Conservation (phyloP, 306 rosid genomes). For the Oemleria cerasiformis region DNA sequence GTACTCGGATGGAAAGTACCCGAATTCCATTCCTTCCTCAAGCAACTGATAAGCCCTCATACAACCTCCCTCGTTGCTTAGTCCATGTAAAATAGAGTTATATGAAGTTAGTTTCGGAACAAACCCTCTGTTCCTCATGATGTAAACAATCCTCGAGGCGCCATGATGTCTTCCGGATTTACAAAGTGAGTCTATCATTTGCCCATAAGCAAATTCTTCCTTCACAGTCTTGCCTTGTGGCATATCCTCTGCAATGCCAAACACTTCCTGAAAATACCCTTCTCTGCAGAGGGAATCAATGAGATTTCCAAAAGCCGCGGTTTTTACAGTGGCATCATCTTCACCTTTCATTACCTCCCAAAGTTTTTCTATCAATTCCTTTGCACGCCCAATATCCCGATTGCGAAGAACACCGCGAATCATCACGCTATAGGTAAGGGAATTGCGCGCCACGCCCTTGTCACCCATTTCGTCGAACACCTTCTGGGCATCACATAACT, state of each 20-base stretch:
- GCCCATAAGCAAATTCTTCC: slow-evolving; percentile 56
- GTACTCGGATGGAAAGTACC: slow-evolving; percentile 56
- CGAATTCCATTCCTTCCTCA: slow-evolving; percentile 62
- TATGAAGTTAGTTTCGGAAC: slow-evolving; percentile 52
- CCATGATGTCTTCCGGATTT: slow-evolving; percentile 62
- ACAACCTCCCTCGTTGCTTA: slow-evolving; percentile 70
- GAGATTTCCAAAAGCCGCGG: slow-evolving; percentile 62
- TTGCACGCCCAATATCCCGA: slow-evolving; percentile 52
- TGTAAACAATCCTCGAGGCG: slow-evolving; percentile 68
- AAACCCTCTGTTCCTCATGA: slow-evolving; percentile 65
- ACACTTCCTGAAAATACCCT: slow-evolving; percentile 63
- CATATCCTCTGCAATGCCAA: slow-evolving; percentile 63
- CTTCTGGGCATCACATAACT: slow-evolving; percentile 43
- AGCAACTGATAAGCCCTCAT: slow-evolving; percentile 80
- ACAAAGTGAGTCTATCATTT: slow-evolving; percentile 88
- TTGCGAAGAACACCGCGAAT: slow-evolving; percentile 49
- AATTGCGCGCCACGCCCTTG: slow-evolving; percentile 47
- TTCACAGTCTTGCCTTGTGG: slow-evolving; percentile 47
- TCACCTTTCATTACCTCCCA: slow-evolving; percentile 68
- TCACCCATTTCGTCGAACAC: slow-evolving; percentile 80
- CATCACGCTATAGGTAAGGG: slow-evolving; percentile 55
- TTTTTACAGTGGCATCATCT: slow-evolving; percentile 36
- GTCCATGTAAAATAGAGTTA: slow-evolving; percentile 72
- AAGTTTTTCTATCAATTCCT: slow-evolving; percentile 43
- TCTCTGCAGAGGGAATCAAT: slow-evolving; percentile 59